Base-by-base conservation (phyloP, 1,139 yeast species). In the Candida sanyaensis region DNA sequence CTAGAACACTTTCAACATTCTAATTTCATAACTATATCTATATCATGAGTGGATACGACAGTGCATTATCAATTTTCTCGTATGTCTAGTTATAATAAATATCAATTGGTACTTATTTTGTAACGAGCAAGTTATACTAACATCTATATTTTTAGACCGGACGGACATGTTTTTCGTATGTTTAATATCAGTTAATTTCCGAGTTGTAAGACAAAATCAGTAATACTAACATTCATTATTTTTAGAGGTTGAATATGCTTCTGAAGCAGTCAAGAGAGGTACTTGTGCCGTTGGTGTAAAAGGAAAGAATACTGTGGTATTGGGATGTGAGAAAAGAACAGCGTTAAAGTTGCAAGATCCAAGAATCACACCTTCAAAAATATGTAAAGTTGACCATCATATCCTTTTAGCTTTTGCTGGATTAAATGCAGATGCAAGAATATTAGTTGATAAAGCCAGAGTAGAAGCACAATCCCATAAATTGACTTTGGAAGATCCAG, bases 1-100 rank as follows among this genome's bases (percentile, higher is more conserved):
- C 11, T 7, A 9, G 29, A 37, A 24, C 11, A 24, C n/a, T 17
- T 26, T 28, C 29, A 26, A 6, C 12, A 17, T 34, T 17, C 21
- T 34, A 24, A 34, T 43, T 32, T 39, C 27, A 43, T 40, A 32
- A 44, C 42, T 36, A 44, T 30, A 21, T 28, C 34, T 23, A 28
- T 36, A 46, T 13, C 41, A 61, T 93, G 99, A 89, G 97, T 80
- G 98, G 99, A 54, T 93, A 93, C 96, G 99, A 93, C 73, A 86
- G 99, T 81, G 99, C 99, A 52, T 82, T 93, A 63, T 92, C 98
- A 51, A 96, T 93, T 69, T 93, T 93, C 75, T 90, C 97, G 88
- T 87, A 83, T 62, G 92, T 83, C 3, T 17, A 17, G 21, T 17
- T 17, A 17, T 17, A 17, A 17, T 17, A 17, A 17, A 17, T 2